Base-by-base conservation (phyloP, 768 basidiomycete species). In the Boletellus emodensis region DNA sequence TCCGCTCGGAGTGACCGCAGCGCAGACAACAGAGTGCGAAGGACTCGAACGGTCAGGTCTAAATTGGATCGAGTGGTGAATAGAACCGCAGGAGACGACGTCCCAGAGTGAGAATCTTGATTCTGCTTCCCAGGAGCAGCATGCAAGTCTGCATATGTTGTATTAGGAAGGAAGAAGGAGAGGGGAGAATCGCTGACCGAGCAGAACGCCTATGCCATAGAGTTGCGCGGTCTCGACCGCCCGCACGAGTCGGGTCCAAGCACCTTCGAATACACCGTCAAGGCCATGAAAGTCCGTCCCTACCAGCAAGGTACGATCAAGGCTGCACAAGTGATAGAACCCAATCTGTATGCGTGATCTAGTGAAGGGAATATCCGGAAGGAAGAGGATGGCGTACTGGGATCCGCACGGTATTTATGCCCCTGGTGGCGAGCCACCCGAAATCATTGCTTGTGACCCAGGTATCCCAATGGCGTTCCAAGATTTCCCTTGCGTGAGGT, bases 81-180 rank as follows among this genome's bases (percentile, higher is more conserved):
- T 14, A 69, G 68, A 12, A 81, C 68, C 30, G 64, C 48, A 17
- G 70, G 51, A 14, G 75, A 72, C 15, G 80, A 83, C 2, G 81
- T 80, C 6, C 86, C 86, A 6, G 80, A 75, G 57, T 89, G 86
- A 1, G 83, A 63, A 62, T 85, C 84, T 24, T 70, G 64, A 57
- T 88, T 90, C 58, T 89, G 87, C 60, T 85, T 87, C 9, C 87
- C 87, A 1, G 85, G 83, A 1, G 83, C 86, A 17, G 85, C 80
- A 54, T 88, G 87, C 4, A 89, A 73, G 65, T 88, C 87, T 86
- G 71, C 60, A 41, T 42, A 46, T 36, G 45, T 55, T 5, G 35
- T 35, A 40, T 55, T 30, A 65, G 58, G 57, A 26, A 46, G 73
- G 37, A 32, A 10, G 24, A 38, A 33, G 6, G 7, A n/a, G n/a